Evolutionary conservation across 805 yeast species (phyloP).

Genomic region (Metschnikowia shivogae): DNA sequence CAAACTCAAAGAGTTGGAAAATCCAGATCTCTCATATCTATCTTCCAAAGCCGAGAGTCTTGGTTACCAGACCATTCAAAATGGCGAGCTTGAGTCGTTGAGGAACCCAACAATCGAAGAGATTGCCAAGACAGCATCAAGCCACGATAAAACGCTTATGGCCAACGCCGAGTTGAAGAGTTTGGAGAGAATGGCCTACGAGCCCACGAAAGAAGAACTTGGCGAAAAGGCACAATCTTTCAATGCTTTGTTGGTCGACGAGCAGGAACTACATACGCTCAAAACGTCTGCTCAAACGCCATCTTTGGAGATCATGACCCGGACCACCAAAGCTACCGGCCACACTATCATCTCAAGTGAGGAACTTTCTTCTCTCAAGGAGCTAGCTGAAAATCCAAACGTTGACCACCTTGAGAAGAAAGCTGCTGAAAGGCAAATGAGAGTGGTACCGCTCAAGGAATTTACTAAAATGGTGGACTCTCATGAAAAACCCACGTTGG

Average conservation of each 20-base stretch:
- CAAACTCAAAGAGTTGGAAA: constrained; percentile 2
- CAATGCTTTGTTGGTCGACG: constrained; percentile 5
- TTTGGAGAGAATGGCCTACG: constrained; percentile 7
- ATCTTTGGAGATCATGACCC: constrained; percentile 15
- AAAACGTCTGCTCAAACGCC: constrained; percentile 29
- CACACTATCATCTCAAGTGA: constrained; percentile 7
- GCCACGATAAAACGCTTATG: constrained; percentile 1
- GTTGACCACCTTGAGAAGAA: constrained; percentile 15
- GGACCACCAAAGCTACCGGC: constrained; percentile 14
- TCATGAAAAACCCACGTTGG: constrained; percentile 7
- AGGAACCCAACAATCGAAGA: constrained; percentile 15
- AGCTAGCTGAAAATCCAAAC: constrained; percentile 30
- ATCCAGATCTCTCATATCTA: constrained; percentile 5
- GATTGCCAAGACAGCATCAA: constrained; percentile 5
- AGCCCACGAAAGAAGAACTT: constrained; percentile 17
- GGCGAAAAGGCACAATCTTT: constrained; percentile 3
- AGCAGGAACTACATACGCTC: constrained; percentile 11
- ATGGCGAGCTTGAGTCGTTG: constrained; percentile 7
- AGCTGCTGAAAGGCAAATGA: constrained; percentile 11
- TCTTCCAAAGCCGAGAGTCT: constrained; percentile 6
- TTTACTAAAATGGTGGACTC: constrained; percentile 1
- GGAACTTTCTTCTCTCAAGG: constrained; percentile 18
- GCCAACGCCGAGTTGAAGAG: constrained; percentile 2
- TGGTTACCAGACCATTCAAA: constrained; percentile 5
- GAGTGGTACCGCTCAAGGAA: constrained; percentile 8